phyloP scores from a whole-genome alignment of 345 rosid species.

The Euphorbia peplus region DNA sequence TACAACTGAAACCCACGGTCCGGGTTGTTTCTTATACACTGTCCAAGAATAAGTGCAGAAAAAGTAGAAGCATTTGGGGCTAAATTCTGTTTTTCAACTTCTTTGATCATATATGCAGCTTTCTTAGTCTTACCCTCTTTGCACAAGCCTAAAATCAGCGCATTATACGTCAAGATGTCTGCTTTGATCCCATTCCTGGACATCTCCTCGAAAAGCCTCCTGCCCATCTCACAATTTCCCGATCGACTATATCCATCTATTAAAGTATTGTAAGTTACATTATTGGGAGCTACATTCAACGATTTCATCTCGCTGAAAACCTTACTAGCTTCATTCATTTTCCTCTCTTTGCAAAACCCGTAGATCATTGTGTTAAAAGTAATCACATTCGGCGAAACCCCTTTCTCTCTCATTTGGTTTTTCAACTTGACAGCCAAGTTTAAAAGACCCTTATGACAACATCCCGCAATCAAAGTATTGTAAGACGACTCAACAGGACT shows the following conservation, averaged over 20 bases:
- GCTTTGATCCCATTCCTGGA: slow-evolving; percentile 47
- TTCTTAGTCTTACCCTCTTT: slow-evolving; percentile 88
- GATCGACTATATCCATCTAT: slow-evolving; percentile 59
- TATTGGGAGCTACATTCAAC: slow-evolving; percentile 47
- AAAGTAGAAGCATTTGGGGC: slow-evolving; percentile 75
- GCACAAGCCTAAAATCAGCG: slow-evolving; percentile 74
- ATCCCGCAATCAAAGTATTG: slow-evolving; percentile 72
- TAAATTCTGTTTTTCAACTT: slow-evolving; percentile 63
- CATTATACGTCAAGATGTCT: slow-evolving; percentile 72
- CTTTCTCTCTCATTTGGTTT: slow-evolving; percentile 47
- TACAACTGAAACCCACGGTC: slow-evolving; percentile 67
- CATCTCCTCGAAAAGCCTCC: slow-evolving; percentile 71
- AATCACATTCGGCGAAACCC: slow-evolving; percentile 52
- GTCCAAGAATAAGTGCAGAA: slow-evolving; percentile 74
- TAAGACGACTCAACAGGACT: slow-evolving; percentile 48
- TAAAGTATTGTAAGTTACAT: slow-evolving; percentile 73
- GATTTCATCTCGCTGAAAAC: slow-evolving; percentile 64
- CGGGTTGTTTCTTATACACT: slow-evolving; percentile 61
- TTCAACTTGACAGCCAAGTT: slow-evolving; percentile 61
- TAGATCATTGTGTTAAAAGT: slow-evolving; percentile 64
- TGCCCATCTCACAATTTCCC: slow-evolving; percentile 52
- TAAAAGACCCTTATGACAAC: slow-evolving; percentile 61
- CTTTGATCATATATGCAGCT: slow-evolving; percentile 72
- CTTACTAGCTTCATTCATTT: slow-evolving; percentile 57
- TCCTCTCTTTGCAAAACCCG: slow-evolving; percentile 63